Evolutionary conservation across 306 rosid species (phyloP), one percentile per base, ranked within the genome.

Genomic region (Luffa aegyptiaca): DNA sequence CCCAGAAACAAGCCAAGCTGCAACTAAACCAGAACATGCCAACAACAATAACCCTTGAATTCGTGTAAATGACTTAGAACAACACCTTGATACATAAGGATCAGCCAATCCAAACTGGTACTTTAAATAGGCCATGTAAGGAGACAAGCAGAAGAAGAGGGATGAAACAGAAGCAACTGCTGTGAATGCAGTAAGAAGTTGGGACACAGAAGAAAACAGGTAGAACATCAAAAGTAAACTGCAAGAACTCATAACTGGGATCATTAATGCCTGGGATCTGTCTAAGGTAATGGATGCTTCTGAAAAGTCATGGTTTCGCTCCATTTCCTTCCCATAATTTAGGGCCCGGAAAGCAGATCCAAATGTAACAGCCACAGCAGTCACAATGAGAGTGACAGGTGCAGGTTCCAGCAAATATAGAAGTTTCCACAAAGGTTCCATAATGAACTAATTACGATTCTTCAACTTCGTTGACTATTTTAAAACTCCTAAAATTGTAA

Each of bases 151-250:
- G 86, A 96, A 96, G 89, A 88, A 96, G 71, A 96, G 91, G 69
- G 99, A 93, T 44, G 98, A 88, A 5, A 64, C 91, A 1, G 97
- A 90, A 71, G 97, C 98, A 75, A 96, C 49, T 6, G 99, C 94
- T 31, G 97, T 96, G 89, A 96, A 96, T 69, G 90, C 90, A 8
- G 98, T 96, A 42, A 96, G 96, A 84, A 96, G 83, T 85, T 96
- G 99, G 3, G 98, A 93, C 66, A 96, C 96, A 8, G 96, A 91
- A 48, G 98, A 87, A 88, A 96, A 96, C 83, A 96, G 79, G 88
- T 96, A 96, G 87, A 96, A 96, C 99, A 96, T 96, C 91, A 96
- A 81, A 87, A 96, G 90, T 91, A 95, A 81, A 88, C 99, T 93
- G 84, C 89, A 71, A 84, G 97, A 95, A 87, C 99, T 95, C 98